Conservation (phyloP, 2,329 filamentous ascomycete species). For the Colletotrichum spaethianum region DNA sequence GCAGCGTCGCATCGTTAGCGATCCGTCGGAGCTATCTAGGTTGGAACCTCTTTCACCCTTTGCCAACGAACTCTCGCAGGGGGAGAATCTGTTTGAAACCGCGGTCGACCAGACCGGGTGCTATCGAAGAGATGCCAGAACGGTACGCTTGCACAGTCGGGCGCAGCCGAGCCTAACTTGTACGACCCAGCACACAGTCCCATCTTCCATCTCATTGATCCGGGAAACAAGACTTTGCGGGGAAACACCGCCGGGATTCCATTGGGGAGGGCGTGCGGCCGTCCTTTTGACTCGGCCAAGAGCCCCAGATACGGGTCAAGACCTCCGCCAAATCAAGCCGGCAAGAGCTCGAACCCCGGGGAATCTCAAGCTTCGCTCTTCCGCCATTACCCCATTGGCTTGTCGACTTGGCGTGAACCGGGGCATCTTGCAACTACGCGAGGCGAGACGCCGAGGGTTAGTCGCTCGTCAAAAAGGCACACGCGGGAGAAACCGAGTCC, state of each 20-base stretch:
- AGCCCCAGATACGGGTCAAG: background rate
- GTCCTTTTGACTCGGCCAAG: background rate
- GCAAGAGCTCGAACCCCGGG: background rate
- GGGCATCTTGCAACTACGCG: background rate
- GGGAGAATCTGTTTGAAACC: no score
- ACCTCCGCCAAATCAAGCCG: background rate
- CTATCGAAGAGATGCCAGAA: background rate
- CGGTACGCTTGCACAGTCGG: background rate
- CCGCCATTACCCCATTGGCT: background rate
- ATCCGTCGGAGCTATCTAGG: background rate
- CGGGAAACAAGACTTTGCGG: conserved; percentile 9
- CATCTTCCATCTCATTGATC: background rate
- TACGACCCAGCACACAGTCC: background rate
- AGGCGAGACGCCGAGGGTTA: background rate
- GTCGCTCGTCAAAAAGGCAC: background rate
- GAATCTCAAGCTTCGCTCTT: background rate
- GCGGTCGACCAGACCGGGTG: background rate
- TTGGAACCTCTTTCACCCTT: background rate
- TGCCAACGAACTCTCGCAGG: background rate
- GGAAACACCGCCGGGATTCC: background rate
- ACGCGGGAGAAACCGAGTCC: background rate
- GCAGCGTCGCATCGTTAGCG: background rate
- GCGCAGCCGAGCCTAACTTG: background rate
- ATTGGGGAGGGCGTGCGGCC: background rate
- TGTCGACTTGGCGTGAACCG: background rate